A percentile compares a stretch with the other conserved stretches of the same genome.
phyloP scores from a whole-genome alignment of 192 early-diverging fungal species.

The Dimargaris verticillata region DNA sequence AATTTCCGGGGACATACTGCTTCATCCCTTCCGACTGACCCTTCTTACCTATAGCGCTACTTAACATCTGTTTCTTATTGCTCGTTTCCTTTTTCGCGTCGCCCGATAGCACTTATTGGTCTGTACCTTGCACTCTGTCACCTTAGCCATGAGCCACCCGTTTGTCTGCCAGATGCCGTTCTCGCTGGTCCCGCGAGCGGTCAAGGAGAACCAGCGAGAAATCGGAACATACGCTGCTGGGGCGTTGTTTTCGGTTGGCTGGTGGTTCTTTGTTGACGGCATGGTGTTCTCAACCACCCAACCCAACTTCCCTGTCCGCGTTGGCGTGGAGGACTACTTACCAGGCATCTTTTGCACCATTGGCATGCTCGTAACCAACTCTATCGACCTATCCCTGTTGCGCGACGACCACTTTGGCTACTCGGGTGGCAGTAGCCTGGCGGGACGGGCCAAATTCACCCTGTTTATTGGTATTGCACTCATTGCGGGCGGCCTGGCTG shows the following conservation, averaged over 20 bases:
- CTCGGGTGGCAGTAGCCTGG: constrained; percentile 16
- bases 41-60: too few species aligned
- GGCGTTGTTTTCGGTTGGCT: constrained; percentile 29
- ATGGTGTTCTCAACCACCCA: constrained; percentile 22
- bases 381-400: constrained; percentile 29
- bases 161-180: constrained; percentile 2
- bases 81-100: too few species aligned
- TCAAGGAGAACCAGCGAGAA: constrained; percentile 22
- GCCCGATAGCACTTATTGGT: too few species aligned
- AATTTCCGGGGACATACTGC: too few species aligned
- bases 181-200: neutral
- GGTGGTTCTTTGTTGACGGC: constrained; percentile 37
- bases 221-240: constrained; percentile 28
- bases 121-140: too few species aligned
- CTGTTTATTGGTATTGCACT: constrained; percentile 34
- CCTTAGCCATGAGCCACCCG: neutral
- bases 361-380: constrained; percentile 34
- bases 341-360: constrained; percentile 29
- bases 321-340: constrained; percentile 32
- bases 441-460: constrained; percentile 30
- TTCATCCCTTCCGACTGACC: too few species aligned
- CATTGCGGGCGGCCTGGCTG: constrained; percentile 31
- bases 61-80: too few species aligned
- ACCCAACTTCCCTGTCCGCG: constrained; percentile 15
- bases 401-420: constrained; percentile 30